These are phyloP conservation scores for Botrytis medusae DNA, from an alignment of 2,329 filamentous ascomycete species.

Conservation along the genomic window DNA sequence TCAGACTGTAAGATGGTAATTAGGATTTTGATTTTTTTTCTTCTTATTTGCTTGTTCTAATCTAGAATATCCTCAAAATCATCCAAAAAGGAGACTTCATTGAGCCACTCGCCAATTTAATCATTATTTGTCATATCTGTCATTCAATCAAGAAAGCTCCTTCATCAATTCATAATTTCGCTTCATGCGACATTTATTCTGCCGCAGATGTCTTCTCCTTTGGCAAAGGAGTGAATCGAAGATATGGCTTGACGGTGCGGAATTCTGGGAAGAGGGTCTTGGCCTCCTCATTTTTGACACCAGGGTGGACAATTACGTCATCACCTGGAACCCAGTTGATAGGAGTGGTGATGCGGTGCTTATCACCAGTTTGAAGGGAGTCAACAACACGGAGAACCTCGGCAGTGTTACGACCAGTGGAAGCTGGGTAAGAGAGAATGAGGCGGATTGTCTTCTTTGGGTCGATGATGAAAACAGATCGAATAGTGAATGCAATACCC, in stretches of 20 bases:
- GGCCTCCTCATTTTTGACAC: slow-evolving; percentile 79
- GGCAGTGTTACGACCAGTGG: slow-evolving; percentile 78
- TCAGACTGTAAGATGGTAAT: neutral
- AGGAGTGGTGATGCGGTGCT: slow-evolving; percentile 82
- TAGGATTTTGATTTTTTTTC: neutral
- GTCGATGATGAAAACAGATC: slow-evolving; percentile 92
- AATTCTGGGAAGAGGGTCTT: slow-evolving; percentile 82
- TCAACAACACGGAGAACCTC: slow-evolving; percentile 79
- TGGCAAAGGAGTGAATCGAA: slow-evolving; percentile 69
- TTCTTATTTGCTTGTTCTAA: neutral
- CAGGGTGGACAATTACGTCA: slow-evolving; percentile 88
- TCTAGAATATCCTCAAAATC: neutral
- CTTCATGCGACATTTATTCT: slow-evolving; percentile 25
- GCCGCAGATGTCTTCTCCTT: slow-evolving; percentile 48
- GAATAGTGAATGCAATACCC: slow-evolving; percentile 90
- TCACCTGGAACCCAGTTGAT: slow-evolving; percentile 89
- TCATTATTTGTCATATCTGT: slow-evolving; percentile 1
- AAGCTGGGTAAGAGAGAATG: slow-evolving; percentile 90
- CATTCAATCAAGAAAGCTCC: neutral
- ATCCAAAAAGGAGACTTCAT: neutral
- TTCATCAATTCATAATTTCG: neutral
- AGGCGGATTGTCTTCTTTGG: slow-evolving; percentile 90
- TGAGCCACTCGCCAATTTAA: neutral
- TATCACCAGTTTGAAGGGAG: slow-evolving; percentile 80
- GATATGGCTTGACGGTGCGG: slow-evolving; percentile 67